These are phyloP conservation scores for Sclerotiophoma versabilis DNA, from an alignment of 2,329 filamentous ascomycete genomes.

Conservation along the genomic window DNA sequence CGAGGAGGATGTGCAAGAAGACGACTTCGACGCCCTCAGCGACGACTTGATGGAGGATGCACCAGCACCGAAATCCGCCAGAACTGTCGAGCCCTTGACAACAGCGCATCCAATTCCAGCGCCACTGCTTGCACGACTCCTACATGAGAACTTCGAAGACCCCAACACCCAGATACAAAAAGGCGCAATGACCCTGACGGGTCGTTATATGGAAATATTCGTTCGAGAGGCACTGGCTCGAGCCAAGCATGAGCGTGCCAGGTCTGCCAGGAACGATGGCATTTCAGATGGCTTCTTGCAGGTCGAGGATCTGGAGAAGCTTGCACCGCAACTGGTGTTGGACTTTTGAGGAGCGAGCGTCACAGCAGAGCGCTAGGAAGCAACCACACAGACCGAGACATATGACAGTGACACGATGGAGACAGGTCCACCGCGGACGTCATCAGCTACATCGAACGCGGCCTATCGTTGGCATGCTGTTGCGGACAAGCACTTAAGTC, in stretches of 20 bases:
- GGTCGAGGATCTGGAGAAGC: conserved; percentile 88
- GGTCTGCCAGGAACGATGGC: conserved; percentile 47
- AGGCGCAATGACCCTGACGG: conserved; percentile 69
- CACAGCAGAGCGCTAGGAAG: conserved; percentile 3
- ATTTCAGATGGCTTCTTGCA: conserved; percentile 71
- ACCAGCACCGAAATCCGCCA: conserved; percentile 22
- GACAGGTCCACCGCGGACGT: not conserved
- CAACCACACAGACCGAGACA: not conserved
- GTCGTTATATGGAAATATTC: conserved; percentile 90
- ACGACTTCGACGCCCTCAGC: conserved; percentile 31
- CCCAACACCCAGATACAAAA: conserved; percentile 44
- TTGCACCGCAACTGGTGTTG: conserved; percentile 82
- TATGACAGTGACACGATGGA: not conserved
- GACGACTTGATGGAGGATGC: conserved; percentile 42
- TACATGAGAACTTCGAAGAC: conserved; percentile 79
- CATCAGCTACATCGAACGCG: not conserved
- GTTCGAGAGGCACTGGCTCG: conserved; percentile 86
- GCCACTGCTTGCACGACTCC: conserved; percentile 75
- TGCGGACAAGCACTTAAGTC: not conserved
- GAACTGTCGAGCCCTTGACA: conserved; percentile 19
- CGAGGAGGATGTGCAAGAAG: conserved; percentile 31
- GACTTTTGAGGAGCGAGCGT: conserved; percentile 68
- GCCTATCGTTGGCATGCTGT: not conserved
- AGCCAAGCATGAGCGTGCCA: conserved; percentile 72
- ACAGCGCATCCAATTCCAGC: conserved; percentile 65